Evolutionary conservation across 768 basidiomycete genomes (phyloP).

Genomic region (Suillus alpinus): DNA sequence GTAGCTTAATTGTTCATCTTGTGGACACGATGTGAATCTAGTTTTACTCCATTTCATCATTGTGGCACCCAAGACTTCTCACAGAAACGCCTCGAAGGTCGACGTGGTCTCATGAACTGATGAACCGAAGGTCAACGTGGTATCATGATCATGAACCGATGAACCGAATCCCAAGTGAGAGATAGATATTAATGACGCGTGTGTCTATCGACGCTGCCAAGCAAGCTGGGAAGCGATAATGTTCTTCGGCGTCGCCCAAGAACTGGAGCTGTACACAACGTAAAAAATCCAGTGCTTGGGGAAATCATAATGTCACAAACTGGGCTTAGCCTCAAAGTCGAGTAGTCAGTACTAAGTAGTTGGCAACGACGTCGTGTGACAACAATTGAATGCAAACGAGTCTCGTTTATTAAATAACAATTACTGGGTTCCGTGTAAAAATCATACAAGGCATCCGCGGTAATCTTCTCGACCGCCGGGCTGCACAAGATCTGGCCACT

Average conservation of each 20-base stretch:
- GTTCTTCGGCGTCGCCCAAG: not conserved
- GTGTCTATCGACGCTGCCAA: not conserved
- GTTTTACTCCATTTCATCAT: not conserved
- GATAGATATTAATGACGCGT: not conserved
- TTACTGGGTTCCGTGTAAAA: not conserved
- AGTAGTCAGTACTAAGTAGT: not conserved
- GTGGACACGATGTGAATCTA: not conserved
- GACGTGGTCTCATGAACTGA: not conserved
- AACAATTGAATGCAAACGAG: not conserved
- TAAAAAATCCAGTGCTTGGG: not conserved
- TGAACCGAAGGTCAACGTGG: not conserved
- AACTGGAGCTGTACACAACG: not conserved
- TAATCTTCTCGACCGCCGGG: slow-evolving; percentile 46
- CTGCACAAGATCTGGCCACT: slow-evolving; percentile 71
- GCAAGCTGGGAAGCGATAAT: not conserved
- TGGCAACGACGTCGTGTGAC: too few species aligned
- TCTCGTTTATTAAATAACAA: not conserved
- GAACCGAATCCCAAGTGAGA: not conserved
- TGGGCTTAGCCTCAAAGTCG: not conserved
- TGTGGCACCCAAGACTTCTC: not conserved
- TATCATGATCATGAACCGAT: not conserved
- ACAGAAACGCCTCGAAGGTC: not conserved
- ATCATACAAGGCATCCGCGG: slow-evolving; percentile 65
- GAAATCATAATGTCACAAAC: not conserved
- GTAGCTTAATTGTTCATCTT: slow-evolving; percentile 1